phyloP scores from a whole-genome alignment of 148 eudicot genomes.

The Gaultheria prostrata region DNA sequence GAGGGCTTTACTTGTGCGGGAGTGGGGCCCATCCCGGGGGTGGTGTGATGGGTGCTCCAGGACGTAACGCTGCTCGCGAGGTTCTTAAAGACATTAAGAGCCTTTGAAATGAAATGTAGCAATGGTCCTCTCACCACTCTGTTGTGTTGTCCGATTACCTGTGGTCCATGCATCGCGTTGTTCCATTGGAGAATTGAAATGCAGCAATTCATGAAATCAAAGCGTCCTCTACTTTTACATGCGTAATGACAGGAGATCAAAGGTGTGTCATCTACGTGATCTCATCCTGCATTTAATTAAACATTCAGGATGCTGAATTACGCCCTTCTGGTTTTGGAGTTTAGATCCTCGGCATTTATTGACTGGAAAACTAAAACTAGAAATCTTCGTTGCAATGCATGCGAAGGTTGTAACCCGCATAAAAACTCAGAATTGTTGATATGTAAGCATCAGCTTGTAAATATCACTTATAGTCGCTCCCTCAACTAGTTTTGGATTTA shows the following conservation, averaged over 20 bases:
- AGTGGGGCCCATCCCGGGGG: conserved; percentile 98
- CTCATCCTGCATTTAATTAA: background rate
- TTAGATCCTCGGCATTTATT: no score
- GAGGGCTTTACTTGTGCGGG: conserved; percentile 87
- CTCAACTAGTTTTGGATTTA: background rate
- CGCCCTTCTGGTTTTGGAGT: no score
- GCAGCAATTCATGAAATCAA: background rate
- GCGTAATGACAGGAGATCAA: background rate
- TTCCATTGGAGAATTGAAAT: background rate
- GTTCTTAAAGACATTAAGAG: conserved; percentile 58
- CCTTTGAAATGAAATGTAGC: background rate
- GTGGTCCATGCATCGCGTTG: background rate
- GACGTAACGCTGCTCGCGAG: conserved; percentile 83
- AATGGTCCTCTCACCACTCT: background rate
- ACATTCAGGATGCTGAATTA: no score
- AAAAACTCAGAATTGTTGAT: background rate
- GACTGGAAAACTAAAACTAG: no score
- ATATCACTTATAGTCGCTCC: background rate
- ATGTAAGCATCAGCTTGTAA: background rate
- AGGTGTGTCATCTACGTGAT: background rate
- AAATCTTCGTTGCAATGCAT: background rate
- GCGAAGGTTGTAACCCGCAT: background rate
- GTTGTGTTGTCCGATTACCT: background rate
- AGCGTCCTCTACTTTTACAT: background rate
- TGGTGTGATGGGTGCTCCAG: conserved; percentile 98